These are phyloP conservation scores for Mycena leptocephala DNA, from an alignment of 768 basidiomycete species.

Conservation along the genomic window DNA sequence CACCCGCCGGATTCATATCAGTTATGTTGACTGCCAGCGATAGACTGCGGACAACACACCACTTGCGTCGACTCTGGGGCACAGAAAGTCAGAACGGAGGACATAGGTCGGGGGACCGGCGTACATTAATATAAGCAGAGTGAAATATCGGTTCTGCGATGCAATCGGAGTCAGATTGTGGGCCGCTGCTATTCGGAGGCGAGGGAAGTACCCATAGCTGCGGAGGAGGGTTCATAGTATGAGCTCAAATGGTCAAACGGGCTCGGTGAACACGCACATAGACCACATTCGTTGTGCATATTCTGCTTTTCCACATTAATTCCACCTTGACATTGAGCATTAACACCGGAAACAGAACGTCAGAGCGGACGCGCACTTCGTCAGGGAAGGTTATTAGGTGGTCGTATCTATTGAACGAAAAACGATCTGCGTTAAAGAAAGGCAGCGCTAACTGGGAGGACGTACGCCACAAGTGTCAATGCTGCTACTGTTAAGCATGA, in stretches of 20 bases:
- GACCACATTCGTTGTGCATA: constrained; percentile 16
- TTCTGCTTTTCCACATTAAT: constrained; percentile 29
- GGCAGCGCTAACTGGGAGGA: neutral
- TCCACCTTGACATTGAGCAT: constrained; percentile 16
- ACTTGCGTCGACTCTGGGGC: constrained; percentile 24
- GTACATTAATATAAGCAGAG: constrained; percentile 20
- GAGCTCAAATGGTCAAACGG: neutral
- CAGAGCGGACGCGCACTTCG: neutral
- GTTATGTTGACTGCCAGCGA: too few species aligned
- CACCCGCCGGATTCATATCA: neutral
- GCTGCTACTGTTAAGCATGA: constrained; percentile 15
- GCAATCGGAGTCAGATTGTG: neutral
- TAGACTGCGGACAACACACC: constrained; percentile 9
- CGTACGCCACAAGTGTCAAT: constrained; percentile 26
- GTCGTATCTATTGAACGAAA: constrained; percentile 15
- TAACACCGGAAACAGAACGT: neutral
- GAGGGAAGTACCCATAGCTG: constrained; percentile 7
- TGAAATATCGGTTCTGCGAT: constrained; percentile 34
- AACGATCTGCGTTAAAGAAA: neutral
- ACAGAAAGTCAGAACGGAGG: neutral
- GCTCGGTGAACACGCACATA: constrained; percentile 18
- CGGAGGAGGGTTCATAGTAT: neutral
- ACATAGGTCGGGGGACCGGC: neutral
- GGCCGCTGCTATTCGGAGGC: neutral
- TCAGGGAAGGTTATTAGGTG: constrained; percentile 27